These are phyloP conservation scores for Rhododendron mucronatum DNA, from an alignment of 148 eudicot species.

Conservation along the genomic window DNA sequence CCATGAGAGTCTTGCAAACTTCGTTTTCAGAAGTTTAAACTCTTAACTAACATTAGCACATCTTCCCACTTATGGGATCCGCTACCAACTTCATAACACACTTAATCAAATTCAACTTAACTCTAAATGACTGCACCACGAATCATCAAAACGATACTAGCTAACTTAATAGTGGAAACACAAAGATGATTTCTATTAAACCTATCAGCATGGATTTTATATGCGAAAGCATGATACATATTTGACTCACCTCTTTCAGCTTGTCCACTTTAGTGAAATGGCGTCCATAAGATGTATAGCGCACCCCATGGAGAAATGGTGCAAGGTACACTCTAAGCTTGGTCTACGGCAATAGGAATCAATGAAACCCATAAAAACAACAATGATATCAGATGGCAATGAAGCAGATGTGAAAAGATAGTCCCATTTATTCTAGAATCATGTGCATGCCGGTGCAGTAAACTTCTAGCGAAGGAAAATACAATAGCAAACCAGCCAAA, in stretches of 20 bases:
- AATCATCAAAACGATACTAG: not conserved
- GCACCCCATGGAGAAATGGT: conserved; percentile 78
- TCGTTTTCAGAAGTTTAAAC: not conserved
- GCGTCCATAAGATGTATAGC: conserved; percentile 91
- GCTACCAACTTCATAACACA: not conserved
- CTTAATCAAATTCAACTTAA: not conserved
- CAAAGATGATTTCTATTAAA: not conserved
- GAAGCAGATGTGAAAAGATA: not conserved
- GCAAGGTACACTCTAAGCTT: conserved; percentile 73
- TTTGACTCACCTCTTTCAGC: conserved; percentile 56
- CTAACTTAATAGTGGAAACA: not conserved
- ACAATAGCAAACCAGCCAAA: not conserved
- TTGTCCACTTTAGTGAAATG: conserved; percentile 79
- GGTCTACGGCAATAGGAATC: conserved; percentile 35
- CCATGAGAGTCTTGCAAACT: not conserved
- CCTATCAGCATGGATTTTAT: not conserved
- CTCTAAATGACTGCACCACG: not conserved
- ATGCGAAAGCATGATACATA: not conserved
- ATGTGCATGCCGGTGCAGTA: not conserved
- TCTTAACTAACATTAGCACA: not conserved
- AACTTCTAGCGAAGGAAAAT: not conserved
- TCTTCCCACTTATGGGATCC: not conserved
- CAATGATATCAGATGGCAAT: not conserved
- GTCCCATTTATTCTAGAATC: not conserved
- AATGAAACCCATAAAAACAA: not conserved